Evolutionary conservation across 192 early-diverging fungal species (phyloP), one percentile per base, ranked within the genome.

Genomic region (Coemansia javaensis): DNA sequence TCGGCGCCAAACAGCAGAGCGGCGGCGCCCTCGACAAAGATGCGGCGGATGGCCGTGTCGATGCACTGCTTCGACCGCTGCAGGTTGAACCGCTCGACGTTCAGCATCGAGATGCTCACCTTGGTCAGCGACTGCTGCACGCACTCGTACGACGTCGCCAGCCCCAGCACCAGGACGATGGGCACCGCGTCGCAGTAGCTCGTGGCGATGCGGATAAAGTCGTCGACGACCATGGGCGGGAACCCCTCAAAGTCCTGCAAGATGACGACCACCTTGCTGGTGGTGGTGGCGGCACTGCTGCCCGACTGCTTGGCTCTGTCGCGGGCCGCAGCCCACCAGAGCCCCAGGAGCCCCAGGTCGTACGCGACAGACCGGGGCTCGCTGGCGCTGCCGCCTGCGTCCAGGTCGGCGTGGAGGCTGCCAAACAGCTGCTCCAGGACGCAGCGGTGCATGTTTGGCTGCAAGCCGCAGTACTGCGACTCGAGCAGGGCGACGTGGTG

Each of bases 221-320:
- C 82, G 44, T 90, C 79, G 5, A 93, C 77, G 0, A 90, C 70
- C 12, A 56, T 53, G 7, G 83, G 76, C 27, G 82, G 76, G 44
- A 96, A 93, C 32, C 83, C 77, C 54, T 96, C 93, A 69, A 91
- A 89, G 55, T 96, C 90, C 50, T 91, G 86, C 37, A 96, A 50
- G 23, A 91, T 82, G 18, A 92, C 58, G 4, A 91, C 85, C 3
- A 90, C 33, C 11, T 53, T 52, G 12, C 35, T 58, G 7, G 28
- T 8, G 7, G 5, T 10, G 28, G 5, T n/a, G 35, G 36, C 13
- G 70, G 81, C 2, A 69, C 63, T 2, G 21, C 25, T 40, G 22
- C 30, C 40, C n/a, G n/a, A n/a, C n/a, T n/a, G n/a, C n/a, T n/a
- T n/a, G n/a, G n/a, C n/a, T n/a, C n/a, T n/a, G n/a, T n/a, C n/a